Base-by-base conservation (phyloP, 306 rosid species). In the Notholithocarpus densiflorus region DNA sequence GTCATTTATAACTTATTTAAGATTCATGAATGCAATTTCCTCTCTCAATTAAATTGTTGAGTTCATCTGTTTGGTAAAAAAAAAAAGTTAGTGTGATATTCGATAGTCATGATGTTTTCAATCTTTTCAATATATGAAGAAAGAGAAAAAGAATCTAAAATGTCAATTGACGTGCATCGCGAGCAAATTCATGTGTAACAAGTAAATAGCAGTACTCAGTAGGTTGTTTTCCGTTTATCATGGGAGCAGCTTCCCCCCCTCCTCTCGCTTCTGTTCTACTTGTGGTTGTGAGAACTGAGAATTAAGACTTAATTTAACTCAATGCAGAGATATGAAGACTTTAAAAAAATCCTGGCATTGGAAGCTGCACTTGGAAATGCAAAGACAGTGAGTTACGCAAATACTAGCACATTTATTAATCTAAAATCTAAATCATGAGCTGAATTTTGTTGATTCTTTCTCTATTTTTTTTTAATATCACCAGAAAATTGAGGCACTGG, bases 401-500 rank as follows among this genome's bases (percentile, higher is more conserved):
- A 64, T 26, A 17, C 8, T 72, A 18, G 31, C 43, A 51, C 34
- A 32, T 66, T 20, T 51, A 26, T 79, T n/a, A 60, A 72, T 40
- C 17, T 48, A 10, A 21, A 21, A 59, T 24, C 27, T 9, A 53
- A 57, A 72, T 62, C 32, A 48, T 51, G 31, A 27, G 29, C 27
- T 14, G 8, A 51, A 10, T n/a, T 52, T 57, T 79, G n/a, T 59
- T 73, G 56, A 82, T 54, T 43, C 45, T 37, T 37, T 37, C 45
- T 37, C 45, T 37, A 37, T 37, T 37, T 5, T 53, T 73, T 56
- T 75, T 29, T 12, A 48, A 0, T 74, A 19, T 77, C 3, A 57
- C 73, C 92, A 92, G 98, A 92, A 89, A 89, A 89, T 94, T 52
- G 86, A 89, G 89, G 82, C 83, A 53, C 68, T 94, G 77, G 98